phyloP scores from a whole-genome alignment of 164 flowering plant genomes.

The Dillenia suffruticosa region DNA sequence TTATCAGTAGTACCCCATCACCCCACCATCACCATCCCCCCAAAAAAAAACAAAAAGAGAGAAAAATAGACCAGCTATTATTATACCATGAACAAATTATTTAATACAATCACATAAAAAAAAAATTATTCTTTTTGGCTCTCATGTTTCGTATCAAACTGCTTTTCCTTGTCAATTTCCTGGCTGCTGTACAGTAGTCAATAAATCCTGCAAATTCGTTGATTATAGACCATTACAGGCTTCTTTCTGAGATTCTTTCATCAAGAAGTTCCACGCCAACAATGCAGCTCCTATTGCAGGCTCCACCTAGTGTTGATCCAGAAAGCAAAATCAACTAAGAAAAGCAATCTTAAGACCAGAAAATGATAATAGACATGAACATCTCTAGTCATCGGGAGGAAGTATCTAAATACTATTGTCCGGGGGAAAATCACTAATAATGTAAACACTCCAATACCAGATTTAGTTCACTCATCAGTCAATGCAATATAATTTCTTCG shows the following conservation, averaged over 20 bases:
- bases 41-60: too few species aligned
- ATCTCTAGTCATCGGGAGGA: neutral
- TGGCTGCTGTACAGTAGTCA: too few species aligned
- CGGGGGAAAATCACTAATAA: too few species aligned
- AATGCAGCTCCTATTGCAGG: slow-evolving; percentile 97
- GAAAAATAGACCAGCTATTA: too few species aligned
- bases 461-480: neutral
- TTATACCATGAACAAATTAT: too few species aligned
- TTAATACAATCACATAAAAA: too few species aligned
- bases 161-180: too few species aligned
- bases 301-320: slow-evolving; percentile 54
- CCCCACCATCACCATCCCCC: too few species aligned
- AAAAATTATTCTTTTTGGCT: too few species aligned
- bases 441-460: neutral
- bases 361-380: neutral
- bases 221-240: slow-evolving; percentile 6
- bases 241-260: slow-evolving; percentile 36
- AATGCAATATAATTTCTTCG: neutral
- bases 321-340: neutral
- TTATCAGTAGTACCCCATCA: too few species aligned
- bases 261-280: slow-evolving; percentile 65
- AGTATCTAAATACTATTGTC: neutral
- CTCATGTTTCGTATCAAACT: too few species aligned
- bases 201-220: too few species aligned
- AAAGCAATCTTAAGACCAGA: neutral